Base-by-base conservation (phyloP, 1,284 basidiomycete species). In the Ganoderma lucidum region DNA sequence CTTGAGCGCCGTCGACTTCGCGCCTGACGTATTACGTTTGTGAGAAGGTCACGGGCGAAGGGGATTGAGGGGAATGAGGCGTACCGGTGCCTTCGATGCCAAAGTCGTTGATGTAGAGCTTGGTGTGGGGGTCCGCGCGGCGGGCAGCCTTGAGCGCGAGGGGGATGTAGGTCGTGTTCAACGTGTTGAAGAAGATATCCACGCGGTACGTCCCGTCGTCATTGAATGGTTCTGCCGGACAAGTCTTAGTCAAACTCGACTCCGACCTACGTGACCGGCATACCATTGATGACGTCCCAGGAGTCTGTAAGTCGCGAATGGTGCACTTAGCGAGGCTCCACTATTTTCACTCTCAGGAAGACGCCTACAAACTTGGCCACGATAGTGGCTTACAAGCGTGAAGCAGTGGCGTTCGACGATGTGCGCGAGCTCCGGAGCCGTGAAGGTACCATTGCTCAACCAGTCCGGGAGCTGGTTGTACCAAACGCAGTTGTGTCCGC, bases 91-190 rank as follows among this genome's bases (percentile, higher is more conserved):
- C 73, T 66, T 80, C 78, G 65, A 77, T 78, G 70, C 78, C 88
- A 80, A 86, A 90, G 75, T 89, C 88, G 75, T 89, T 90, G 78
- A 89, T 86, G 71, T 76, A 78, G 8, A 79, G 74, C 75, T 80
- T 78, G 6, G 84, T 81, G 42, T 74, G 75, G 2, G 85, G 83
- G 73, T 87, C 86, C 6, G 85, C 85, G 23, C 76, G 79, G 17
- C 83, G 81, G 2, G 86, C 85, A 12, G 85, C 82, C 9, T 76
- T 74, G 56, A 88, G 80, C 5, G 85, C 86, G 62, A 83, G 81
- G 14, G 79, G 73, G 65, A 87, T 81, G 76, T 84, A 88, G 35
- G 74, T 74, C 2, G 79, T 79, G 32, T 84, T 84, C 19, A 86
- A 81, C 2, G 82, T 83, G 71, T 82, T 80, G 78, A 80, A 84